Percentiles rank a stretch among this genome's conserved stretches.
Evolutionary conservation across 305 asterid genomes (phyloP).

Genomic region (Solanum hybrid): DNA sequence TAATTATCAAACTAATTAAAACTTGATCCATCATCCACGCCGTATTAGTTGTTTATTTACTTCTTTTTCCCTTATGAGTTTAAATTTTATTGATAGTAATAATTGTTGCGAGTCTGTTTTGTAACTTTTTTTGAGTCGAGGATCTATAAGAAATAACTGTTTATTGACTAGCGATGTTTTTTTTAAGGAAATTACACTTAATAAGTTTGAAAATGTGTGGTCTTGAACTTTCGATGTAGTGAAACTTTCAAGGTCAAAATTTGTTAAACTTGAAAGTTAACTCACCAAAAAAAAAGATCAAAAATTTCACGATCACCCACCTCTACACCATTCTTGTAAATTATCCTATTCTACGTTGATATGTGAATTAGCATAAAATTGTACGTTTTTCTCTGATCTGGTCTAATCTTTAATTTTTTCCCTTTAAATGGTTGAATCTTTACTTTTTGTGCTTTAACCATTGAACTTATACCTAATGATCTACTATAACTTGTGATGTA

Average conservation of each 20-base stretch:
- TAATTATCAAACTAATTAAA: neutral
- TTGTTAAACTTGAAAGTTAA: neutral
- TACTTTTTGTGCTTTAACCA: neutral
- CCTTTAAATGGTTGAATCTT: too few species aligned
- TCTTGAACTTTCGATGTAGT: neutral
- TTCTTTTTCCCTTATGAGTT: neutral
- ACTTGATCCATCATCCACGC: neutral
- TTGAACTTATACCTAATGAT: neutral
- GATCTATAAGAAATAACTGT: neutral
- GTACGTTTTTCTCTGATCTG: neutral
- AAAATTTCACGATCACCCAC: neutral
- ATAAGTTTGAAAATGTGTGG: neutral
- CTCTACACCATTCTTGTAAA: neutral
- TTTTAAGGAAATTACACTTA: neutral
- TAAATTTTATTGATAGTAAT: neutral
- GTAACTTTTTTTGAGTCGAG: neutral
- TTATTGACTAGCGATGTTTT: too few species aligned
- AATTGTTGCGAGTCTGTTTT: neutral
- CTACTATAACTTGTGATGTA: neutral
- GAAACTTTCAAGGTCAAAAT: neutral
- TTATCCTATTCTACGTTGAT: neutral
- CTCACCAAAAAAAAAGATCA: neutral
- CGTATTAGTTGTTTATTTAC: neutral
- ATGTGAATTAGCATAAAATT: neutral
- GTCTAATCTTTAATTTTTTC: neutral